Evolutionary conservation across 768 basidiomycete species (phyloP), one percentile per base, ranked within the genome.

Genomic region (Podaxis sp.): DNA sequence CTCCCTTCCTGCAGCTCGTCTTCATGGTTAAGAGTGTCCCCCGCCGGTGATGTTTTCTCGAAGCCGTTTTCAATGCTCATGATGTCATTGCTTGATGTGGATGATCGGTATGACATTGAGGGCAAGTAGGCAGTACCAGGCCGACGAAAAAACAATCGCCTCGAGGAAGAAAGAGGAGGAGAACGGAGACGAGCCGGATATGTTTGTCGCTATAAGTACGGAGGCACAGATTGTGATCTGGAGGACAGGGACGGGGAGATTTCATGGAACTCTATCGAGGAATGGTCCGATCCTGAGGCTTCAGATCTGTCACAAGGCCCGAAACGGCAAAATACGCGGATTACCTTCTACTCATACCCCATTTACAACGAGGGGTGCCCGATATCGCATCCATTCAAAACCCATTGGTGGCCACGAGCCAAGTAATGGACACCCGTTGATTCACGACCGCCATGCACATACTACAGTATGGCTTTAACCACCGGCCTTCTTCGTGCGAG

Each of bases 1-100:
- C 78, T 77, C 18, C 78, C 77, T 36, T 80, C 77, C 18, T 59
- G 36, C n/a, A 40, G 16, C 23, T 59, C 37, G 7, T 28, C 21
- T 11, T 44, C 6, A 5, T 5, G 16, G 16, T 9, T 16, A 23
- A 1, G 4, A 37, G 35, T 40, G 23, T 35, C 18, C 7, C 5
- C 38, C 3, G 36, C 23, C 3, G 38, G 50, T 5, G 38, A 42
- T 16, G 37, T 9, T 51, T 59, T 59, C 28, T 59, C 50, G 10
- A 27, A 11, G n/a, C 37, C 25, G 10, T 57, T 32, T 42, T 59
- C 57, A 6, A 32, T 32, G 25, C 21, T 40, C 3, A 32, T 23
- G n/a, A 50, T 10, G 18, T 51, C 57, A 59, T 50, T 51, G 44
- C 56, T 57, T 5, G 56, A 36, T 7, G 37, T n/a, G 21, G 14